A percentile compares a stretch with the other conserved stretches of the same genome.
phyloP scores from a whole-genome alignment of 768 basidiomycete genomes.

The Tulasnella sp. region DNA sequence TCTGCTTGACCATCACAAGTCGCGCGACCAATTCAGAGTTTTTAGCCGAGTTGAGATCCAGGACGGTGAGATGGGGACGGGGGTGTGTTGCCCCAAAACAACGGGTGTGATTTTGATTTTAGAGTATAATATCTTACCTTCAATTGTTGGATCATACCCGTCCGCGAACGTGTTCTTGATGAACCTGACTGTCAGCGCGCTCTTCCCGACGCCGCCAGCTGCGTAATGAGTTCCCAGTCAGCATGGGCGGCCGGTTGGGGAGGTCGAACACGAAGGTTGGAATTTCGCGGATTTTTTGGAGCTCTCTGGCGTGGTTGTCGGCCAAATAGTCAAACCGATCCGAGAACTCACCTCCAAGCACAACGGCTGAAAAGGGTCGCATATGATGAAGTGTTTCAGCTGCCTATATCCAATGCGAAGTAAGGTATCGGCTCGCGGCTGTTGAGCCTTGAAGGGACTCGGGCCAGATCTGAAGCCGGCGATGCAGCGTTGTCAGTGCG shows the following conservation, averaged over 20 bases:
- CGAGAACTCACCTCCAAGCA: constrained; percentile 9
- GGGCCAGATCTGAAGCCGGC: too few relatives aligned
- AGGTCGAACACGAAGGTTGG: neutral
- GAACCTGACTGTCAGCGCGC: constrained; percentile 16
- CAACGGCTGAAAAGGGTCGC: constrained; percentile 7
- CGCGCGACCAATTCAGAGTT: too few relatives aligned
- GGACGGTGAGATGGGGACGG: neutral
- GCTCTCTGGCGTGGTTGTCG: too few relatives aligned
- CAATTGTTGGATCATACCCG: constrained; percentile 19
- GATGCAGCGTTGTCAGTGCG: too few relatives aligned
- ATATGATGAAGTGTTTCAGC: neutral
- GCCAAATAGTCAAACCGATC: neutral
- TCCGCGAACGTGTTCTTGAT: constrained; percentile 15
- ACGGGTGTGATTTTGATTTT: neutral
- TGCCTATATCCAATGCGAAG: too few relatives aligned
- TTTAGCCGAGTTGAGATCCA: neutral
- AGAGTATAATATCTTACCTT: constrained; percentile 3
- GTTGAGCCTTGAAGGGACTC: too few relatives aligned
- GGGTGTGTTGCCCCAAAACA: neutral
- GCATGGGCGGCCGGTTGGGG: neutral
- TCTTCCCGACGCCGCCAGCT: constrained; percentile 19
- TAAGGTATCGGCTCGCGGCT: too few relatives aligned
- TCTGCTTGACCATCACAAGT: neutral
- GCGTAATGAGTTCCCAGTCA: neutral
- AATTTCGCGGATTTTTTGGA: too few relatives aligned